Base-by-base conservation (phyloP, 495 filamentous ascomycete genomes). In the Aspergillus bridgeri region DNA sequence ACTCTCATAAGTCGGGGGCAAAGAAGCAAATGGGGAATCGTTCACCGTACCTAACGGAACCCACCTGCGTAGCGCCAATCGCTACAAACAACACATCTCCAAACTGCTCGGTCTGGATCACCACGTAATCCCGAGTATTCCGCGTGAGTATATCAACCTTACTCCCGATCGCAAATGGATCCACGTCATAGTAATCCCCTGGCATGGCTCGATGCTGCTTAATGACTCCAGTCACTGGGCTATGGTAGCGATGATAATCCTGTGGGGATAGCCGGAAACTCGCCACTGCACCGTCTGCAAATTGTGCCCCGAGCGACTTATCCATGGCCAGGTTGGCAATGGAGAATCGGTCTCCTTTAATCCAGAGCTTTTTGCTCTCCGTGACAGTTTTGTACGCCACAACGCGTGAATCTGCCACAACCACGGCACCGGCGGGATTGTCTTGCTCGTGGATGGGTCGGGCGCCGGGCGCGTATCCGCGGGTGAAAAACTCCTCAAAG, bases 201-300 rank as follows among this genome's bases (percentile, higher is more conserved):
- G 61, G 57, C 22, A 78, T 74, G 19, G 68, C 64, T 19, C 60
- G 66, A 47, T 70, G 65, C 15, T 51, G 46, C 48, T 58, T 63
- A 21, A 79, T 68, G 17, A 38, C 67, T 0, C 75, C 77, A 0
- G 62, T 58, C 6, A 80, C 69, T 1, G 79, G 79, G 4, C 69
- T 68, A 60, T 81, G 78, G 66, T 73, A 77, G 27, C 78, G 73
- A 55, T 80, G 78, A 48, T 82, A 81, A 60, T 80, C 73, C 54
- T 73, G 74, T 6, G 76, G 69, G 6, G 64, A 66, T 0, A 82
- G 60, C 21, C 75, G 67, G 20, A 75, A 72, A 60, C 74, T 75
- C 38, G 71, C 73, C 44, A 79, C 64, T 2, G 71, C 66, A 0
- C 75, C 78, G 23, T 73, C 72, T 5, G 61, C 65, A 51, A 75